Conservation (phyloP, 78 protist species). For the Cavenderia fasciculata region DNA sequence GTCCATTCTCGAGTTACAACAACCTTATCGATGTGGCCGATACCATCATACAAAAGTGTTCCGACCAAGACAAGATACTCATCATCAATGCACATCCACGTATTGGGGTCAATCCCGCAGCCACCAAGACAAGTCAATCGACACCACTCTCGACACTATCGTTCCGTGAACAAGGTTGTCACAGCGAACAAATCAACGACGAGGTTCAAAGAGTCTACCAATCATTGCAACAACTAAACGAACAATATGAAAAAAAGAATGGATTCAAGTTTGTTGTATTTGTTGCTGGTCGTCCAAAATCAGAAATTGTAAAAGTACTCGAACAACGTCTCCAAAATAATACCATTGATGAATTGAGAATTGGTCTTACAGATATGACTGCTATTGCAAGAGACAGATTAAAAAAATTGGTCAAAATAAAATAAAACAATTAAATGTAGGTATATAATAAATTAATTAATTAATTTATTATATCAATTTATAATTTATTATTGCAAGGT, state of each 20-base stretch:
- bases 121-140: background rate
- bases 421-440: no score
- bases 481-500: no score
- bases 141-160: constrained; percentile 14
- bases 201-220: background rate
- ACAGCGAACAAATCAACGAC: background rate
- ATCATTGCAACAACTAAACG: background rate
- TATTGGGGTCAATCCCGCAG: constrained; percentile 14
- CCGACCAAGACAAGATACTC: background rate
- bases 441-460: no score
- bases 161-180: constrained; percentile 20
- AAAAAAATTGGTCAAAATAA: no score
- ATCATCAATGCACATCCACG: constrained; percentile 65
- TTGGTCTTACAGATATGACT: constrained; percentile 19
- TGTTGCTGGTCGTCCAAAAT: constrained; percentile 60
- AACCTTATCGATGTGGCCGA: background rate
- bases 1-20: constrained; percentile 26
- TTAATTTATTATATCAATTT: no score
- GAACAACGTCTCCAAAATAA: constrained; percentile 6
- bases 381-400: constrained; percentile 38
- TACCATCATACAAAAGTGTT: background rate
- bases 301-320: constrained; percentile 24
- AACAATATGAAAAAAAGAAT: constrained; percentile 31
- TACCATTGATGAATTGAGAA: background rate
- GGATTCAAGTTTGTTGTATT: constrained; percentile 49